Evolutionary conservation across 257 asterid species (phyloP).

Genomic region (Solanum commersonii): DNA sequence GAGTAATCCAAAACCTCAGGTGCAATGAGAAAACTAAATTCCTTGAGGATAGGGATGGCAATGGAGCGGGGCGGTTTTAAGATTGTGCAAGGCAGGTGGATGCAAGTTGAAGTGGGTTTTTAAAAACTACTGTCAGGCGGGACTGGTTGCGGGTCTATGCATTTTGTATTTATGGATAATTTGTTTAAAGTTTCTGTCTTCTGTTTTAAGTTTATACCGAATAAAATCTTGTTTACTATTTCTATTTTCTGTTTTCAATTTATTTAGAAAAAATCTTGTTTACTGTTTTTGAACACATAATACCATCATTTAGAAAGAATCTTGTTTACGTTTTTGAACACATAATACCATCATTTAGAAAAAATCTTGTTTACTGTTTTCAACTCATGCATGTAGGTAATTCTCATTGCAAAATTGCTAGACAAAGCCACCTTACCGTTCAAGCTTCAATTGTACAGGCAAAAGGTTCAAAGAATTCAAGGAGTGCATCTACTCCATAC

Average conservation of each 20-base stretch:
- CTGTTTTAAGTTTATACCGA: background rate
- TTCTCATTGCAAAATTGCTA: background rate
- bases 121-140: too few relatives aligned
- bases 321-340: background rate
- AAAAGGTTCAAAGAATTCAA: background rate
- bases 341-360: background rate
- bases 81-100: too few relatives aligned
- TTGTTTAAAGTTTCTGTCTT: background rate
- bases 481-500: background rate
- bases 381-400: background rate
- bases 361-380: background rate
- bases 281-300: background rate
- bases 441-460: background rate
- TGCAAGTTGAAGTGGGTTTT: too few relatives aligned
- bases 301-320: background rate
- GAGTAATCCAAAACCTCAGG: background rate
- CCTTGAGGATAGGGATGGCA: background rate
- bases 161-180: background rate
- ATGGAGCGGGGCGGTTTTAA: too few relatives aligned
- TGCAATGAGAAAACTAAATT: background rate
- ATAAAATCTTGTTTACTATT: background rate
- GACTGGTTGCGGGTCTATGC: too few relatives aligned
- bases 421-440: background rate
- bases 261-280: background rate
- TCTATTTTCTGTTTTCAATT: background rate